phyloP scores from a whole-genome alignment of 345 rosid species.

The Eucalyptus cladocalyx region DNA sequence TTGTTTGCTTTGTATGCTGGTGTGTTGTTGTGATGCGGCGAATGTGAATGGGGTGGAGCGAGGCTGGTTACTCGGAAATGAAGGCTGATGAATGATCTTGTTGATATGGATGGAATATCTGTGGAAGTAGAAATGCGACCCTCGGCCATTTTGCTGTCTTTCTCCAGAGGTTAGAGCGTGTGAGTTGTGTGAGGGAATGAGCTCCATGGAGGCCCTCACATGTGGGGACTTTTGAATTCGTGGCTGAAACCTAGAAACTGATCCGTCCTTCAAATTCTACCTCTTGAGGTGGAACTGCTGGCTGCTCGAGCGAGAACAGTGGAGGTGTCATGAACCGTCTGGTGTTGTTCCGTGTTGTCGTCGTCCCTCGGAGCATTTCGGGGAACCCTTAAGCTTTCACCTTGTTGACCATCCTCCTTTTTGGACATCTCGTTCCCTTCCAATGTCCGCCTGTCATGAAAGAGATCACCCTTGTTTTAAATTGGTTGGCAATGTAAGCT shows the following conservation, averaged over 20 bases:
- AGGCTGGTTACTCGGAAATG: not conserved
- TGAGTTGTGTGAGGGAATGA: not conserved
- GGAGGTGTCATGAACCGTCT: not conserved
- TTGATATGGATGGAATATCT: not conserved
- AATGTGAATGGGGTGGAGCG: not conserved
- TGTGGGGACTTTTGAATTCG: not conserved
- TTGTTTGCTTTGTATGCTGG: not conserved
- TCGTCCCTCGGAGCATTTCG: not conserved
- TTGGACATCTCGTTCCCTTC: not conserved
- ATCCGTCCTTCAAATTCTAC: not conserved
- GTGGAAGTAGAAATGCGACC: not conserved
- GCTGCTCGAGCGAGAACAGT: not conserved
- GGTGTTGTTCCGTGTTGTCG: not conserved
- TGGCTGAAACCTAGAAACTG: not conserved
- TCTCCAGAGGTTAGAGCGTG: not conserved
- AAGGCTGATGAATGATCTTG: not conserved
- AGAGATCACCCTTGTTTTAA: not conserved
- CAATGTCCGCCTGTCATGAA: not conserved
- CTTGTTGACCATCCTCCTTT: not conserved
- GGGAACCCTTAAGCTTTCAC: not conserved
- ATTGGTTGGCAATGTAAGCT: not conserved
- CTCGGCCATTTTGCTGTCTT: not conserved
- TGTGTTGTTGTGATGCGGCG: not conserved
- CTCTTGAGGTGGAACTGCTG: not conserved
- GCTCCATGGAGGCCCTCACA: not conserved